Percentiles rank a stretch among this genome's conserved stretches.
These are phyloP conservation scores for Metschnikowia dekortorum DNA, from an alignment of 805 yeast species.

Conservation along the genomic window DNA sequence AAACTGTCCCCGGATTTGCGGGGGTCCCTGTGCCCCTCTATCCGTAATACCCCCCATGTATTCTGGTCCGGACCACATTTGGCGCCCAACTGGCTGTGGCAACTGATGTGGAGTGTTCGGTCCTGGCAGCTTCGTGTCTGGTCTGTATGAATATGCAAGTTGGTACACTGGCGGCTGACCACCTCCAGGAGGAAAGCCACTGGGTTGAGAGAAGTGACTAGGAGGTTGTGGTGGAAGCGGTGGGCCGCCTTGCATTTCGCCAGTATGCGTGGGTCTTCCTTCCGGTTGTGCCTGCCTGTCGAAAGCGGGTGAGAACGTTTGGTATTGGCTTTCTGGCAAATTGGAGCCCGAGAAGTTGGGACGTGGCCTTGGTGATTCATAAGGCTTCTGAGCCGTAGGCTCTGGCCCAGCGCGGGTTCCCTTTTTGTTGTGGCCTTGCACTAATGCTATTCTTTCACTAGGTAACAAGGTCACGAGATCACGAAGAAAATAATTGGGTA, in stretches of 20 bases:
- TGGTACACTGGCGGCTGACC: slow-evolving; percentile 8
- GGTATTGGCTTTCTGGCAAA: not conserved
- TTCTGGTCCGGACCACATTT: slow-evolving; percentile 20
- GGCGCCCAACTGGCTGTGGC: slow-evolving; percentile 25
- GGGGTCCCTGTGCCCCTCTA: slow-evolving; percentile 11
- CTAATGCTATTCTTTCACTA: slow-evolving; percentile 35
- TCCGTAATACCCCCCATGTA: slow-evolving; percentile 21
- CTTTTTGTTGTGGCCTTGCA: slow-evolving; percentile 23
- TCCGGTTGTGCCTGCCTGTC: slow-evolving; percentile 2
- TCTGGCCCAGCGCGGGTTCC: not conserved
- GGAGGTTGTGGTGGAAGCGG: slow-evolving; percentile 9
- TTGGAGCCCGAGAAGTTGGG: slow-evolving; percentile 7
- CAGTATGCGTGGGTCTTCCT: slow-evolving; percentile 1
- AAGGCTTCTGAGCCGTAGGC: slow-evolving; percentile 6
- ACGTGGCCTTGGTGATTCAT: slow-evolving; percentile 9
- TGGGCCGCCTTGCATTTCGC: slow-evolving; percentile 2
- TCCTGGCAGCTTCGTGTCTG: slow-evolving; percentile 17
- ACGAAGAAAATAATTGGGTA: slow-evolving; percentile 40
- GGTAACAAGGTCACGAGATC: slow-evolving; percentile 42
- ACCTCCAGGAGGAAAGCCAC: slow-evolving; percentile 1
- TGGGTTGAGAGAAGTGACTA: slow-evolving; percentile 5
- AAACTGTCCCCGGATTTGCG: slow-evolving; percentile 12
- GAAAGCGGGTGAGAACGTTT: slow-evolving; percentile 3
- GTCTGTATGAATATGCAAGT: slow-evolving; percentile 11
- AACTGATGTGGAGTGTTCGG: slow-evolving; percentile 19